Base-by-base conservation (phyloP, 164 flowering plant species). In the Aristolochia californica region DNA sequence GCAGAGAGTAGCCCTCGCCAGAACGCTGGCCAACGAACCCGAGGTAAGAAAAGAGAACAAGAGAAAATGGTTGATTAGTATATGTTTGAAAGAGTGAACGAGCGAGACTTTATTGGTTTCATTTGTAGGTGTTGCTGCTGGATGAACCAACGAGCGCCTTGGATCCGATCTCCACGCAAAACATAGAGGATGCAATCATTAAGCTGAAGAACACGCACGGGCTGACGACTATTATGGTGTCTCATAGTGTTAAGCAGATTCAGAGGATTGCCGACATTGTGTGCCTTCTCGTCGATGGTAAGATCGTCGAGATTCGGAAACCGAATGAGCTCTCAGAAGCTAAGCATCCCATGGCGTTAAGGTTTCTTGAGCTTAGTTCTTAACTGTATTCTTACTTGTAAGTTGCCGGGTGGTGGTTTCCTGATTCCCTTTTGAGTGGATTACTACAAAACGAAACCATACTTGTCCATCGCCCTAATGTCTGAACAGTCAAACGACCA, bases 91-190 rank as follows among this genome's bases (percentile, higher is more conserved):
- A n/a, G n/a, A n/a, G n/a, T n/a, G n/a, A n/a, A n/a, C n/a, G 5
- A 15, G 2, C 2, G 16, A 11, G 5, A 14, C 5, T 9, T 47
- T 52, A 54, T 54, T 18, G 1, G 34, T 0, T 7, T 8, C 14
- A n/a, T 52, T 13, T 20, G 14, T 22, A 71, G 74, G 75, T 67
- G n/a, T 26, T 71, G 60, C 47, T 71, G 28, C 55, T 71, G 50
- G 75, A 71, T 48, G 75, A 71, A 25, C 75, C 75, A 5, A 71
- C 75, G 2, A 71, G 75, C 45, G 75, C 75, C 1, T 44, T 71
- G 13, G 71, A 71, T 30, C 75, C 75, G 5, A 71, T 71, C 25
- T 71, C 75, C 21, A 67, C 75, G 0, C 68, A 71, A 18, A 61
- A 68, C 60, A 64, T 71, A 57, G 75, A 71, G 59, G 66, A 71